Base-by-base conservation (phyloP, 2,329 filamentous ascomycete genomes). In the Aspergillus fijiensis region DNA sequence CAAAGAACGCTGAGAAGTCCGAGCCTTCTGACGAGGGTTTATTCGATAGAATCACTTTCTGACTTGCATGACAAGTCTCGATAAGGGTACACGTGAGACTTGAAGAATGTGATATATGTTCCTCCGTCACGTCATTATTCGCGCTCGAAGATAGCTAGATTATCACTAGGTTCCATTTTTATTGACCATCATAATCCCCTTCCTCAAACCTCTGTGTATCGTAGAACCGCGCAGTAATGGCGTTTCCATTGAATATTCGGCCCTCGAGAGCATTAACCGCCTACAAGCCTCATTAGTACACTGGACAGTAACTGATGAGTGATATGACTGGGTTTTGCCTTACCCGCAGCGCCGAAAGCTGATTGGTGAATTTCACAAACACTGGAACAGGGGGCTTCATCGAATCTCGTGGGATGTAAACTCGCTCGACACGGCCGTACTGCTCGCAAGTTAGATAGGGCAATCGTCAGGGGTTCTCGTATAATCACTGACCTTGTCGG, bases 281-380 rank as follows among this genome's bases (percentile, higher is more conserved):
- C 89, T 93, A 45, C 12, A 47, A 21, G 14, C 33, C 39, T 45
- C n/a, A 49, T 49, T 33, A 27, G 55, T 59, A 16, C 54, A 29
- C 27, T 29, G 27, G 7, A 10, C 27, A 47, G 29, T 42, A 35
- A 5, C 33, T 16, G 33, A 16, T 16, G 11, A 4, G 5, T 47
- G 31, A 58, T 14, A 58, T n/a, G 27, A 21, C 23, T 23, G 4
- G 23, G 16, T 5, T 84, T 3, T 45, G 39, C 16, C 88, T 79
- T 82, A 93, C 91, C 68, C 92, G 85, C 60, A 98, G 78, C 14
- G 92, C 95, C 50, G 90, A 95, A 57, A 98, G 81, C 69, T 89
- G 86, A 66, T 89, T 90, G 2, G 91, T 94, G 72, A 98, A 99
- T 74, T 96, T 91, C 74, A 99, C 92, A 75, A 96, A 98, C 4